Percentiles rank a stretch among this genome's conserved stretches.
phyloP scores from a whole-genome alignment of 371 early-diverging fungal genomes.

The Mortierella sp. region DNA sequence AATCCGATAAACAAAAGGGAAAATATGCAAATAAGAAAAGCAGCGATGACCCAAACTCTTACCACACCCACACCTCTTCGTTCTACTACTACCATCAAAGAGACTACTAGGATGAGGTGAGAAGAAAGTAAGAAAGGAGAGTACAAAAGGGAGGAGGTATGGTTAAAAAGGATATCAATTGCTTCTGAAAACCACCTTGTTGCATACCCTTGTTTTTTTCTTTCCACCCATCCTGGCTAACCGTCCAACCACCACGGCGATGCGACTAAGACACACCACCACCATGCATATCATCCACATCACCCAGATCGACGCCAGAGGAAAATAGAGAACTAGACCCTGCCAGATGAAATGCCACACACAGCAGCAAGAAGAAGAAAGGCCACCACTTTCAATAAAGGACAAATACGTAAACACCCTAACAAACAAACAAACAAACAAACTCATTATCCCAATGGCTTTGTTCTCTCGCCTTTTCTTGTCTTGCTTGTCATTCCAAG shows the following conservation, averaged over 20 bases:
- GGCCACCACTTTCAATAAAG: neutral
- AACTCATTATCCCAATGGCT: no score
- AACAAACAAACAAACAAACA: slow-evolving; percentile 3
- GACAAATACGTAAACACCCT: neutral
- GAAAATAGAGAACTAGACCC: neutral
- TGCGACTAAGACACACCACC: neutral
- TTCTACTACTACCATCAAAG: neutral
- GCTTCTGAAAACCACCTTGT: neutral
- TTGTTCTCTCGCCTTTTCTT: neutral
- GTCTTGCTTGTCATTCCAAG: neutral
- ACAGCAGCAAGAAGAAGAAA: neutral
- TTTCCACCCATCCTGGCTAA: neutral
- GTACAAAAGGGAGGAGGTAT: neutral
- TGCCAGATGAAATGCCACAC: neutral
- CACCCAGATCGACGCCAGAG: neutral
- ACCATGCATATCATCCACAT: neutral
- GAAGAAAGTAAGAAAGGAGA: neutral
- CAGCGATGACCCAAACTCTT: neutral
- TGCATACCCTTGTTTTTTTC: neutral
- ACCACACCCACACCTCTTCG: neutral
- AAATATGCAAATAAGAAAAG: neutral
- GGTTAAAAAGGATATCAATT: neutral
- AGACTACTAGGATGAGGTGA: neutral
- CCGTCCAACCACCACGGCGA: neutral
- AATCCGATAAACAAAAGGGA: neutral